A percentile compares a stretch with the other conserved stretches of the same genome.
phyloP scores from a whole-genome alignment of 2,329 filamentous ascomycete species.

The Periconia digitata region DNA sequence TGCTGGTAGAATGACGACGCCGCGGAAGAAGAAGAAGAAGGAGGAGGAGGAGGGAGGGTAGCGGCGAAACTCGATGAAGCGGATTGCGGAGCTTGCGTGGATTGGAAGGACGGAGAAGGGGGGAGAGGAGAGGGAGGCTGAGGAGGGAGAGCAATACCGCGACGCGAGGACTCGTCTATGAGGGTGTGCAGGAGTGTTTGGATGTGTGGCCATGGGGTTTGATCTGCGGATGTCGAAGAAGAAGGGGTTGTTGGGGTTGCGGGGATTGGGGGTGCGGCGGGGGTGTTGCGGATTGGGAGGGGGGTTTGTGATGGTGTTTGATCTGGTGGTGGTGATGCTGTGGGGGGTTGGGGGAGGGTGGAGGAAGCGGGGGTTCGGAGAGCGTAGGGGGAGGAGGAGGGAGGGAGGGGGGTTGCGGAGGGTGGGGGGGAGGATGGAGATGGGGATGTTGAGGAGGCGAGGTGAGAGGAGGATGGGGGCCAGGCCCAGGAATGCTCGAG shows the following conservation, averaged over 20 bases:
- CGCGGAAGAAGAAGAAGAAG: neutral
- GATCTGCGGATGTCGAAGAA: neutral
- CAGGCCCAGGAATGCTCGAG: slow-evolving; percentile 81
- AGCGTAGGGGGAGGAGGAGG: neutral
- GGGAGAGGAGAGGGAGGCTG: neutral
- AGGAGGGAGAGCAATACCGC: neutral
- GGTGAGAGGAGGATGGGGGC: slow-evolving; percentile 37
- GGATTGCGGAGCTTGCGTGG: neutral
- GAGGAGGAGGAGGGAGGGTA: too few relatives aligned
- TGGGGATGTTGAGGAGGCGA: slow-evolving; percentile 14
- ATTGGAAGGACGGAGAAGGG: neutral
- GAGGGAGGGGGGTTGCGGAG: too few relatives aligned
- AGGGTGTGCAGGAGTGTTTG: neutral
- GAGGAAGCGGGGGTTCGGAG: neutral
- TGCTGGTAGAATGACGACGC: too few relatives aligned
- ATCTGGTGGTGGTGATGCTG: slow-evolving; percentile 8
- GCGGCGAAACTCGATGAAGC: too few relatives aligned
- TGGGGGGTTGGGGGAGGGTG: neutral
- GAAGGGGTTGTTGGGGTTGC: neutral
- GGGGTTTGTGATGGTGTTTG: neutral
- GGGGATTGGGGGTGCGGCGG: too few relatives aligned
- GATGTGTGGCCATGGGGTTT: neutral
- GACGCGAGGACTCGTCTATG: neutral
- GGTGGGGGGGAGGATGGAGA: slow-evolving; percentile 29
- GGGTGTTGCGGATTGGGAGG: neutral